Percentiles rank a stretch among this genome's conserved stretches.
phyloP scores from a whole-genome alignment of 805 yeast species.

The Candida michaelii region DNA sequence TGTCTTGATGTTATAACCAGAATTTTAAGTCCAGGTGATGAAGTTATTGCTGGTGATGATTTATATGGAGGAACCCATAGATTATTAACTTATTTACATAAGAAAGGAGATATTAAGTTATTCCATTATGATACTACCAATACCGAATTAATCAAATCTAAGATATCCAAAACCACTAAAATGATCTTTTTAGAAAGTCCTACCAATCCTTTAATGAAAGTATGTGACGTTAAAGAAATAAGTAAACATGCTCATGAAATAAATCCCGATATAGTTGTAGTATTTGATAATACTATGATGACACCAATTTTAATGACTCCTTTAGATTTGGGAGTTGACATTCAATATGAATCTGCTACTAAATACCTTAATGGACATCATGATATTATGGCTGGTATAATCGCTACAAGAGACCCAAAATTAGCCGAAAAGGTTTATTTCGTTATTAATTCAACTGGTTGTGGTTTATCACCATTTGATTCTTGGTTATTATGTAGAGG shows the following conservation, averaged over 20 bases:
- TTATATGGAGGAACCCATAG: slow-evolving; percentile 93
- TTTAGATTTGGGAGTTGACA: slow-evolving; percentile 81
- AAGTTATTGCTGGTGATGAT: slow-evolving; percentile 92
- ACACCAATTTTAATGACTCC: slow-evolving; percentile 86
- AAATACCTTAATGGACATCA: slow-evolving; percentile 93
- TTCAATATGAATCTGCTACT: slow-evolving; percentile 92
- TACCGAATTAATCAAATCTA: slow-evolving; percentile 56
- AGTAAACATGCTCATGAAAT: slow-evolving; percentile 63
- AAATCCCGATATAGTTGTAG: slow-evolving; percentile 69
- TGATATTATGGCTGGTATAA: slow-evolving; percentile 93
- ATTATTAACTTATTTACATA: slow-evolving; percentile 67
- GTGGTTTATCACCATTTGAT: slow-evolving; percentile 91
- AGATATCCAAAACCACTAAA: slow-evolving; percentile 57
- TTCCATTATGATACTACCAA: slow-evolving; percentile 82
- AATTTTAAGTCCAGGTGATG: slow-evolving; percentile 76
- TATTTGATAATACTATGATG: slow-evolving; percentile 97
- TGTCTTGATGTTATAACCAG: slow-evolving; percentile 84
- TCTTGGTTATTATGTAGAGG: slow-evolving; percentile 89
- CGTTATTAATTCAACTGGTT: slow-evolving; percentile 86
- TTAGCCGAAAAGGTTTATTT: slow-evolving; percentile 70
- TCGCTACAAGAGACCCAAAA: slow-evolving; percentile 64
- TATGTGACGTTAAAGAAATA: slow-evolving; percentile 73
- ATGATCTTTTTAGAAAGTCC: slow-evolving; percentile 89
- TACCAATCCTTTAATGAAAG: slow-evolving; percentile 89
- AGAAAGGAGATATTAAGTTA: slow-evolving; percentile 63